Percentiles rank a stretch among this genome's conserved stretches.
phyloP scores from a whole-genome alignment of 768 basidiomycete species.

The Mycena galericulata region DNA sequence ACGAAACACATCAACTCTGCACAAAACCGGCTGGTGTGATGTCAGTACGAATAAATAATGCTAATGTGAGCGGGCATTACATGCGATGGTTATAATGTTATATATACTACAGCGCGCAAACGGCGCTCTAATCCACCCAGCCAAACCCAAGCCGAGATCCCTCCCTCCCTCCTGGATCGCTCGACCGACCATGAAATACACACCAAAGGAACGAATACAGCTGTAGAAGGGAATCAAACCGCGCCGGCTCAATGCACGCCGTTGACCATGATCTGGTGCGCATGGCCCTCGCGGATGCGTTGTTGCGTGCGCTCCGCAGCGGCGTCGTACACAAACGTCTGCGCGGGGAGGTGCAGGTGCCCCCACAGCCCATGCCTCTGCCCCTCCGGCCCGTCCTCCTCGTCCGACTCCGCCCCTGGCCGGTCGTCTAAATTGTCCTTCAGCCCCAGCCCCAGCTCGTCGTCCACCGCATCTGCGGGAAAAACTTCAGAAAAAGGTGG shows the following conservation, averaged over 20 bases:
- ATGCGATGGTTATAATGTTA: constrained; percentile 28
- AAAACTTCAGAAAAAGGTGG: neutral
- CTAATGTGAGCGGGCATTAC: constrained; percentile 25
- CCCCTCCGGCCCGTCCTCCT: constrained; percentile 41
- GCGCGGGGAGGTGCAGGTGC: constrained; percentile 60
- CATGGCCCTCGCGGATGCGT: constrained; percentile 60
- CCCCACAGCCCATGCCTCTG: constrained; percentile 45
- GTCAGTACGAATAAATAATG: constrained; percentile 23
- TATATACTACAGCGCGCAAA: constrained; percentile 17
- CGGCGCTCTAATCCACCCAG: constrained; percentile 6
- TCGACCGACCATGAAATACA: neutral
- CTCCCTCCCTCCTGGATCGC: neutral
- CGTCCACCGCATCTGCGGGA: constrained; percentile 61
- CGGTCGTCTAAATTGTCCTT: constrained; percentile 45
- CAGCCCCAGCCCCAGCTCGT: constrained; percentile 65
- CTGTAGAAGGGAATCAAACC: neutral
- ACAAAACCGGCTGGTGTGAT: too few species aligned
- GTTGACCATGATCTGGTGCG: constrained; percentile 50
- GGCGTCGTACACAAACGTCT: constrained; percentile 89
- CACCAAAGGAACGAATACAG: neutral
- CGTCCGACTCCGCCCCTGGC: constrained; percentile 65
- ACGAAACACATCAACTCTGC: too few species aligned
- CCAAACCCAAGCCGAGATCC: too few species aligned
- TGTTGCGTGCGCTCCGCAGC: constrained; percentile 83
- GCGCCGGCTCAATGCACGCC: constrained; percentile 55